Conservation (phyloP, 768 basidiomycete genomes). For the Cystobasidium ongulense region DNA sequence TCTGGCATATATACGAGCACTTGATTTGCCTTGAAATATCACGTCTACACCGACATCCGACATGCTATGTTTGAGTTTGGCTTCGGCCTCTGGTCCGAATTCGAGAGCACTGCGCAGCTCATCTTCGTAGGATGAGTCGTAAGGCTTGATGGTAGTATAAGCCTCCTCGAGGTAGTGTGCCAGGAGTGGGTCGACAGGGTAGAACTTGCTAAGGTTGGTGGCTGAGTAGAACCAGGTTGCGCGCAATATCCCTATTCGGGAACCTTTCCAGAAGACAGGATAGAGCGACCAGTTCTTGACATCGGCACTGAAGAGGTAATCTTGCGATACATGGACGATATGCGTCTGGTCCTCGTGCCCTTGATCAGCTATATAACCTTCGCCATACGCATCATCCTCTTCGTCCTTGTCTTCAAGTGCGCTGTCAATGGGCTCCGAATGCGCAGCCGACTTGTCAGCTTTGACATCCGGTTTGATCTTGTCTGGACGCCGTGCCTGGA, state of each 20-base stretch:
- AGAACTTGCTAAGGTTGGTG: conserved; percentile 31
- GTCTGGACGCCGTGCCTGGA: background rate
- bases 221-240: conserved; percentile 35
- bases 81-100: conserved; percentile 37
- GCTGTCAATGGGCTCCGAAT: background rate
- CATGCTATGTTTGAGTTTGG: conserved; percentile 33
- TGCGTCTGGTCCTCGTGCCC: conserved; percentile 10
- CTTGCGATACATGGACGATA: conserved; percentile 36
- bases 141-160: conserved; percentile 35
- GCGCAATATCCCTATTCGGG: conserved; percentile 20
- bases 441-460: background rate
- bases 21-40: conserved; percentile 35
- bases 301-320: conserved; percentile 37
- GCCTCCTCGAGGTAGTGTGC: conserved; percentile 36
- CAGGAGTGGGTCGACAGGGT: conserved; percentile 39
- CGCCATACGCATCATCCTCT: background rate
- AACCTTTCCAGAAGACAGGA: conserved; percentile 39
- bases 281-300: conserved; percentile 24
- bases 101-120: conserved; percentile 37
- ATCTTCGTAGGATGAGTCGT: conserved; percentile 33
- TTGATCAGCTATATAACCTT: conserved; percentile 24
- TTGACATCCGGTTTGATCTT: background rate
- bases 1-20: conserved; percentile 29
- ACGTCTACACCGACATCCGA: conserved; percentile 37
- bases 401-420: background rate